Evolutionary conservation across 2,329 filamentous ascomycete species (phyloP), one percentile per base, ranked within the genome.

Genomic region (Trichoderma citrinoviride): DNA sequence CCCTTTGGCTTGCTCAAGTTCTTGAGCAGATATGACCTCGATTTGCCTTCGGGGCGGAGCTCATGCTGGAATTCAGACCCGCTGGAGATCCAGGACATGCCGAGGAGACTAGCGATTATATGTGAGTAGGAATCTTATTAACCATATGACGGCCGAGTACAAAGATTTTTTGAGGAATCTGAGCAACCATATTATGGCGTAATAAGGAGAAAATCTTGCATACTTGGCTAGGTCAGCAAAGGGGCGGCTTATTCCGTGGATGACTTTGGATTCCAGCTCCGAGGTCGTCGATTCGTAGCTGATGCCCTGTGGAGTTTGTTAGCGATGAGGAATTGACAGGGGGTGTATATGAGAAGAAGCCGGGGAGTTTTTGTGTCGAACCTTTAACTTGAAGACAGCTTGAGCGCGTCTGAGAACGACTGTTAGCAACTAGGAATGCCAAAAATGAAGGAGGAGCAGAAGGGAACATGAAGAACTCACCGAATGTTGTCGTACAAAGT

Each of bases 261-360:
- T 62, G 58, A 62, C 58, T 62, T 62, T 62, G 58, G 58, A 62
- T 62, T 62, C 58, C 49, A 62, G 25, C 49, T 62, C 58, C 23
- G 58, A 62, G 12, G 58, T 62, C 40, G 58, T 62, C 17, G 58
- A 50, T 8, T 62, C 58, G 40, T 62, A 50, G 49, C 40, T 62
- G 49, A 62, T 62, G 37, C 47, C 58, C 57, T 61, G 47, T 14
- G 33, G 19, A 1, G 57, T 61, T 52, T 52, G 57, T 21, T 8
- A n/a, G 21, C 15, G 27, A 37, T 3, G 5, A 43, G 17, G 19
- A 2, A 7, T 8, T 1, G 4, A 3, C 21, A 12, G 14, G 12
- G 23, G 23, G 37, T 12, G n/a, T 10, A 25, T 12, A 49, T 14
- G n/a, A n/a, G n/a, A n/a, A n/a, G n/a, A n/a, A n/a, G n/a, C n/a